A percentile compares a stretch with the other conserved stretches of the same genome.
Evolutionary conservation across 1,284 basidiomycete genomes (phyloP).

Genomic region (Cryptococcus sp.): DNA sequence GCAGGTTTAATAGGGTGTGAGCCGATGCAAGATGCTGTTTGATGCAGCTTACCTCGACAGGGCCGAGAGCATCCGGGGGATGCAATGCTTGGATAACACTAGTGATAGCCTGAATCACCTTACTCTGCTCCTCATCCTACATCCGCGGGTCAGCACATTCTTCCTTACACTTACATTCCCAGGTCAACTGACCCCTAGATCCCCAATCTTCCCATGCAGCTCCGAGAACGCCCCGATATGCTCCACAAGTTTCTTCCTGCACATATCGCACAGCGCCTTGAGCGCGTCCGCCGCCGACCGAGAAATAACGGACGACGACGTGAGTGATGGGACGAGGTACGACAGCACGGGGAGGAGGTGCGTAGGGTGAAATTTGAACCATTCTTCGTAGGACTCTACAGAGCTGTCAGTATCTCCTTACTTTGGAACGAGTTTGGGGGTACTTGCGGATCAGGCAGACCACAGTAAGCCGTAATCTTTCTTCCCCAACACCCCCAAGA

Average conservation of each 20-base stretch:
- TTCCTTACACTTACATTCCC: neutral
- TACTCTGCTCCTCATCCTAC: constrained; percentile 79
- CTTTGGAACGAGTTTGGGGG: too few relatives aligned
- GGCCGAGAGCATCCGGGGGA: constrained; percentile 67
- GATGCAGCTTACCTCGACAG: constrained; percentile 61
- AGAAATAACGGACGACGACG: constrained; percentile 62
- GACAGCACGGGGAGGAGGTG: constrained; percentile 56
- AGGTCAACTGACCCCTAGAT: constrained; percentile 61
- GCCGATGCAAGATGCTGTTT: neutral
- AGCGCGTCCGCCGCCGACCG: constrained; percentile 72
- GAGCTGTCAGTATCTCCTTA: constrained; percentile 3
- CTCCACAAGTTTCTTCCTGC: constrained; percentile 69
- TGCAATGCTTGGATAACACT: constrained; percentile 84
- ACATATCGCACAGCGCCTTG: constrained; percentile 80
- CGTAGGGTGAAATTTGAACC: constrained; percentile 64
- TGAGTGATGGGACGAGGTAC: constrained; percentile 61
- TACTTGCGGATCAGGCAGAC: constrained; percentile 64
- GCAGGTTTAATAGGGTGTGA: neutral
- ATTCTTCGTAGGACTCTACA: constrained; percentile 74
- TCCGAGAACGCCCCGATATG: constrained; percentile 80
- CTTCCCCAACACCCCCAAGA: constrained; percentile 44
- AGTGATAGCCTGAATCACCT: constrained; percentile 82
- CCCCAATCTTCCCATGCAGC: constrained; percentile 68
- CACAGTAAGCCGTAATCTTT: constrained; percentile 67
- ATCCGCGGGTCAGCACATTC: constrained; percentile 2